phyloP scores from a whole-genome alignment of 805 yeast genomes.

The Nakazawaea anatomiae region DNA sequence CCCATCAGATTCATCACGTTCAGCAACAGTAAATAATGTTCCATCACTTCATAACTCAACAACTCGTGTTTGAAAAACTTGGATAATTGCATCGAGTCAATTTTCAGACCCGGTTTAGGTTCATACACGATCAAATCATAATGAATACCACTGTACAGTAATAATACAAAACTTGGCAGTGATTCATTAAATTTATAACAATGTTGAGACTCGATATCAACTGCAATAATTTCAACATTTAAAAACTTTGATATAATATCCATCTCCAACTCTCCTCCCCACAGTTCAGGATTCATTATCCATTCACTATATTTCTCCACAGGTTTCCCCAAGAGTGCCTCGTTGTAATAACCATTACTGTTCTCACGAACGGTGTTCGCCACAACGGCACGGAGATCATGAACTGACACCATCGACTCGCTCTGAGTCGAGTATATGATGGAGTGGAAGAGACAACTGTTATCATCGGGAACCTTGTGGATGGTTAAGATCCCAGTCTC shows the following conservation, averaged over 20 bases:
- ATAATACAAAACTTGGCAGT: slow-evolving; percentile 36
- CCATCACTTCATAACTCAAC: slow-evolving; percentile 27
- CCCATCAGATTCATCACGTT: slow-evolving; percentile 41
- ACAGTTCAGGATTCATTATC: slow-evolving; percentile 53
- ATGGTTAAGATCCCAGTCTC: slow-evolving; percentile 34
- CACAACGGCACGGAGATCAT: slow-evolving; percentile 46
- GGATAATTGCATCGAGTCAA: slow-evolving; percentile 29
- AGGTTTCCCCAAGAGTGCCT: slow-evolving; percentile 51
- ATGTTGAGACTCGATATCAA: slow-evolving; percentile 60
- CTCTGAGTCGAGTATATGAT: slow-evolving; percentile 40
- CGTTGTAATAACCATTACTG: slow-evolving; percentile 38
- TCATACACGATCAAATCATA: slow-evolving; percentile 57
- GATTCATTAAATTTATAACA: slow-evolving; percentile 46
- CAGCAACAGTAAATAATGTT: slow-evolving; percentile 34
- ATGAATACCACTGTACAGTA: slow-evolving; percentile 68
- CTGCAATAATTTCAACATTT: slow-evolving; percentile 46
- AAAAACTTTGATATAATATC: slow-evolving; percentile 52
- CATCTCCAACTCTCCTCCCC: slow-evolving; percentile 86
- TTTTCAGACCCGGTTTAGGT: slow-evolving; percentile 17
- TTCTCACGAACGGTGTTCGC: slow-evolving; percentile 36
- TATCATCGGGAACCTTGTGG: slow-evolving; percentile 67
- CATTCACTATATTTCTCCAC: slow-evolving; percentile 47
- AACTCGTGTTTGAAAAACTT: slow-evolving; percentile 32
- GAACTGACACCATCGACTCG: slow-evolving; percentile 23
- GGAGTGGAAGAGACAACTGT: slow-evolving; percentile 71